These are phyloP conservation scores for Vigna radiata DNA, from an alignment of 306 rosid genomes.

Conservation along the genomic window DNA sequence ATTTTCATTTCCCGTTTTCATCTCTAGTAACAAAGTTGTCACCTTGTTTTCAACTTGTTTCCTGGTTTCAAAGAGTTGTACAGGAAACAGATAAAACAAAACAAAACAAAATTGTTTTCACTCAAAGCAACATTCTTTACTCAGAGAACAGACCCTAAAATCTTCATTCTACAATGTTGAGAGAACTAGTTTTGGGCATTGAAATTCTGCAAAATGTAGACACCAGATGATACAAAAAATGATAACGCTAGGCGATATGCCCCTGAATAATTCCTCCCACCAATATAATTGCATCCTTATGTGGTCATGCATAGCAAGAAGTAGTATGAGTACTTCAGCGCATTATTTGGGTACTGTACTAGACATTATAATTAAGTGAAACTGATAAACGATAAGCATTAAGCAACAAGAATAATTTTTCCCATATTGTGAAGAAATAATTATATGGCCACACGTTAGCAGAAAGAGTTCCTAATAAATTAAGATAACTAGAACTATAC, in stretches of 20 bases:
- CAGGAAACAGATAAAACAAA: neutral
- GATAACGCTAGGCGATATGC: slow-evolving; percentile 1
- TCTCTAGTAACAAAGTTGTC: neutral
- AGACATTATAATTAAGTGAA: slow-evolving; percentile 11
- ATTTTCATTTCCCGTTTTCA: neutral
- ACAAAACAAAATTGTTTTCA: too few relatives aligned
- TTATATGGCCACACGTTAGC: neutral
- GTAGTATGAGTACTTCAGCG: slow-evolving; percentile 12
- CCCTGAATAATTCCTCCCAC: slow-evolving; percentile 21
- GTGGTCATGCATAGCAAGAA: neutral
- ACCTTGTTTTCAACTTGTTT: neutral
- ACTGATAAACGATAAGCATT: slow-evolving; percentile 10
- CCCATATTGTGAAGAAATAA: slow-evolving; percentile 30
- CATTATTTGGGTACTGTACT: slow-evolving; percentile 14
- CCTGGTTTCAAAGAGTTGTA: neutral
- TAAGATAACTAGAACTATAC: slow-evolving; percentile 25
- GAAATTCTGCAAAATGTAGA: slow-evolving; percentile 26
- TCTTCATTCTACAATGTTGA: slow-evolving; percentile 13
- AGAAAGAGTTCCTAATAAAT: slow-evolving; percentile 22
- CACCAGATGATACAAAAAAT: slow-evolving; percentile 25
- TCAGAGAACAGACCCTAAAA: neutral
- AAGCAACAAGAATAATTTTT: slow-evolving; percentile 25
- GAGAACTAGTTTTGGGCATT: slow-evolving; percentile 29
- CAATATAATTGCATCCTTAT: neutral
- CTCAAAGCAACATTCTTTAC: neutral